A percentile compares a stretch with the other conserved stretches of the same genome.
phyloP scores from a whole-genome alignment of 306 rosid species.

The Prunus fruticosa region DNA sequence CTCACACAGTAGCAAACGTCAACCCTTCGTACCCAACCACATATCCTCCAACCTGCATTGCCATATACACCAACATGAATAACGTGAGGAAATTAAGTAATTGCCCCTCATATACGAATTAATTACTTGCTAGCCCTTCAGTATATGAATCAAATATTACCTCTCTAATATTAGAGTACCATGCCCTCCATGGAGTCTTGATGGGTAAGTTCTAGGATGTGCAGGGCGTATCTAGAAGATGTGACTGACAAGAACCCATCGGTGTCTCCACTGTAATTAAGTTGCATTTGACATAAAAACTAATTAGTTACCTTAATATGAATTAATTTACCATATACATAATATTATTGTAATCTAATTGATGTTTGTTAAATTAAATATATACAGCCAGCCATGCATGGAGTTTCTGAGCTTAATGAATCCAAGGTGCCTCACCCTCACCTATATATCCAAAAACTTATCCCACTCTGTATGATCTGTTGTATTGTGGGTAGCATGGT shows the following conservation, averaged over 20 bases:
- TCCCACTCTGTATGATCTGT: constrained; percentile 22
- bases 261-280: constrained; percentile 47
- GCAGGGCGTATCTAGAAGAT: constrained; percentile 47
- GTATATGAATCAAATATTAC: constrained; percentile 20
- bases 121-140: no score
- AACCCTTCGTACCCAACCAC: constrained; percentile 51
- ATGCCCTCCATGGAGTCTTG: constrained; percentile 49
- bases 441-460: constrained; percentile 28
- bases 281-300: neutral
- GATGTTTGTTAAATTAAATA: no score
- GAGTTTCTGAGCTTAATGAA: no score
- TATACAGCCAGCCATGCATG: no score
- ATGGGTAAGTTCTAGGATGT: constrained; percentile 35
- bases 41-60: constrained; percentile 55
- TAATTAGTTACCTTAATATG: neutral
- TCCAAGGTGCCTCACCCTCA: neutral
- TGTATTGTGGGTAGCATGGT: constrained; percentile 22
- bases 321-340: no score
- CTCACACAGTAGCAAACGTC: constrained; percentile 44
- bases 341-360: no score
- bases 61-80: constrained; percentile 5
- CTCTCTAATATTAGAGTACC: constrained; percentile 40
- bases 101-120: no score
- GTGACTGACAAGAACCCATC: constrained; percentile 57
- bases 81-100: neutral